Conservation (phyloP, 306 rosid species). For the Cicer bijugum region DNA sequence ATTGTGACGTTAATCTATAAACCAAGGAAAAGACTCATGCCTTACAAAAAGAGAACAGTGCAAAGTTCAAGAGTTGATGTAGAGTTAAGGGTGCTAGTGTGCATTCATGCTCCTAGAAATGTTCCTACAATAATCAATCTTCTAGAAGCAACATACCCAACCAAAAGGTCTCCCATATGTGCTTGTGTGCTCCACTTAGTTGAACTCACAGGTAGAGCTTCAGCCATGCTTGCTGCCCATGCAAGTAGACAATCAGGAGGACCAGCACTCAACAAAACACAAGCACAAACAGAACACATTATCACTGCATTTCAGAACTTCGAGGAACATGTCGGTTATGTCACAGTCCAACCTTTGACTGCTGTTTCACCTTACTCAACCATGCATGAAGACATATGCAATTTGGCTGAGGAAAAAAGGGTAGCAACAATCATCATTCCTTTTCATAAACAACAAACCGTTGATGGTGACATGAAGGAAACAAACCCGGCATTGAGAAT, state of each 20-base stretch:
- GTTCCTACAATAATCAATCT: slow-evolving; percentile 84
- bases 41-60: slow-evolving; percentile 68
- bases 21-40: slow-evolving; percentile 65
- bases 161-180: slow-evolving; percentile 69
- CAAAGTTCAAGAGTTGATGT: slow-evolving; percentile 63
- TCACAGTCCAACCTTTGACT: slow-evolving; percentile 66
- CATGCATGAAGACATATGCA: slow-evolving; percentile 87
- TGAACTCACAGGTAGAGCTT: slow-evolving; percentile 86
- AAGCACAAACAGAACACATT: slow-evolving; percentile 82
- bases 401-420: slow-evolving; percentile 76
- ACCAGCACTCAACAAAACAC: slow-evolving; percentile 65
- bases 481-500: slow-evolving; percentile 70
- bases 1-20: slow-evolving; percentile 60
- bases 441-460: slow-evolving; percentile 87
- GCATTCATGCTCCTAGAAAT: slow-evolving; percentile 75
- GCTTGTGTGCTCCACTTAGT: slow-evolving; percentile 71
- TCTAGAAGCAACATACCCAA: slow-evolving; percentile 76
- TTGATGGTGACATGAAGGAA: slow-evolving; percentile 83
- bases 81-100: slow-evolving; percentile 65
- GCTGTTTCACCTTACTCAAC: slow-evolving; percentile 77
- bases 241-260: slow-evolving; percentile 60
- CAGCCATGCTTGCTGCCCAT: slow-evolving; percentile 86
- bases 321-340: slow-evolving; percentile 58
- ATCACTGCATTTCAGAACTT: slow-evolving; percentile 72
- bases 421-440: slow-evolving; percentile 75